These are phyloP conservation scores for Colletotrichum higginsianum DNA, from an alignment of 2,329 filamentous ascomycete genomes.

Conservation along the genomic window DNA sequence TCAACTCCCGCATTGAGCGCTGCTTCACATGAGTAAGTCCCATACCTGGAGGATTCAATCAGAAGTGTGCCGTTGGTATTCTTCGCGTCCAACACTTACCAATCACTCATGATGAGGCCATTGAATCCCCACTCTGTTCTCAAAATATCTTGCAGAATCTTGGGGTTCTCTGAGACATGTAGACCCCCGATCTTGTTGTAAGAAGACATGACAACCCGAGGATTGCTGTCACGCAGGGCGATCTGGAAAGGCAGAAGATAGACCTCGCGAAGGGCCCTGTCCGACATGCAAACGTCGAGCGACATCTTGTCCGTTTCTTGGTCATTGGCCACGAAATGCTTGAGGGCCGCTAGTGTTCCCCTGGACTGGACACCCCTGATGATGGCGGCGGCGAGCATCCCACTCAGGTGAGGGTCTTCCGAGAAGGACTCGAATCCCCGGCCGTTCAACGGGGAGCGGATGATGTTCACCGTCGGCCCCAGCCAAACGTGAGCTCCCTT, in stretches of 20 bases:
- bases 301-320: constrained; percentile 72
- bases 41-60: constrained; percentile 56
- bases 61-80: background rate
- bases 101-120: constrained; percentile 72
- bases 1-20: constrained; percentile 69
- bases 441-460: constrained; percentile 71
- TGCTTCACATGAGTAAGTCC: constrained; percentile 68
- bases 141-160: constrained; percentile 65
- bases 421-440: constrained; percentile 72
- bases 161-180: constrained; percentile 68
- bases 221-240: constrained; percentile 65
- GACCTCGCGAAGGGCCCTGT: constrained; percentile 71
- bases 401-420: constrained; percentile 71
- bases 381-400: constrained; percentile 67
- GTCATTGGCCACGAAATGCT: constrained; percentile 75
- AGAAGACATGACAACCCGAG: constrained; percentile 71
- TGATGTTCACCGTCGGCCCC: constrained; percentile 75
- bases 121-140: constrained; percentile 71
- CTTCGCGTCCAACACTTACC: background rate
- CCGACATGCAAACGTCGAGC: constrained; percentile 68
- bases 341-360: constrained; percentile 70
- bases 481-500: constrained; percentile 72
- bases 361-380: constrained; percentile 69
- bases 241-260: constrained; percentile 72
- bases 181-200: constrained; percentile 73